These are phyloP conservation scores for Ramichloridium luteum DNA, from an alignment of 2,329 filamentous ascomycete species.

Conservation along the genomic window DNA sequence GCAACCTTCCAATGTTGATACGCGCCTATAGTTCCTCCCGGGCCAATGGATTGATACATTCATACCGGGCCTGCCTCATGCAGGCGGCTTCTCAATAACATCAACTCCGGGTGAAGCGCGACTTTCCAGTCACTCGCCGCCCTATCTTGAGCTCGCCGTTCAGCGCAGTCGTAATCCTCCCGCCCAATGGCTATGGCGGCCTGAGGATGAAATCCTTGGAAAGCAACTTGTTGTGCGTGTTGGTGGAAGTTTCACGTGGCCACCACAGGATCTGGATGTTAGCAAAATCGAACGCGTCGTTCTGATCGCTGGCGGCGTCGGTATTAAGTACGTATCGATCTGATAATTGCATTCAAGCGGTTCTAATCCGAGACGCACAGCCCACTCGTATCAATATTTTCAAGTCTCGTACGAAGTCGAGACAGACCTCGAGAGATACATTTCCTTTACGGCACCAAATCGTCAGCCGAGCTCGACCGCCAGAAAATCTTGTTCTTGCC, in stretches of 20 bases:
- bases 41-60: conserved; percentile 85
- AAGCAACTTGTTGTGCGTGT: conserved; percentile 54
- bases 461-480: conserved; percentile 20
- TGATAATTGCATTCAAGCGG: not conserved
- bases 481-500: conserved; percentile 36
- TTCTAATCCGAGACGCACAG: conserved; percentile 25
- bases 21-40: conserved; percentile 50
- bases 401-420: conserved; percentile 34
- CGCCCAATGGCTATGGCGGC: conserved; percentile 64
- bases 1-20: not conserved
- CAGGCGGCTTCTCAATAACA: conserved; percentile 81
- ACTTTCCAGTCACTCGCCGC: conserved; percentile 15
- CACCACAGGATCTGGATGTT: conserved; percentile 40
- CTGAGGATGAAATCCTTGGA: conserved; percentile 43
- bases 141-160: conserved; percentile 66
- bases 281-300: conserved; percentile 67
- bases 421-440: conserved; percentile 35
- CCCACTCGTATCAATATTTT: conserved; percentile 63
- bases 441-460: conserved; percentile 52
- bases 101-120: conserved; percentile 47
- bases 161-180: conserved; percentile 60
- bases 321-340: conserved; percentile 55
- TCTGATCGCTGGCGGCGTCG: conserved; percentile 84
- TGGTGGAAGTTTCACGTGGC: conserved; percentile 72
- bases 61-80: conserved; percentile 54